Base-by-base conservation (phyloP, 202 grass and related monocot genomes). In the Alloteropsis angusta region DNA sequence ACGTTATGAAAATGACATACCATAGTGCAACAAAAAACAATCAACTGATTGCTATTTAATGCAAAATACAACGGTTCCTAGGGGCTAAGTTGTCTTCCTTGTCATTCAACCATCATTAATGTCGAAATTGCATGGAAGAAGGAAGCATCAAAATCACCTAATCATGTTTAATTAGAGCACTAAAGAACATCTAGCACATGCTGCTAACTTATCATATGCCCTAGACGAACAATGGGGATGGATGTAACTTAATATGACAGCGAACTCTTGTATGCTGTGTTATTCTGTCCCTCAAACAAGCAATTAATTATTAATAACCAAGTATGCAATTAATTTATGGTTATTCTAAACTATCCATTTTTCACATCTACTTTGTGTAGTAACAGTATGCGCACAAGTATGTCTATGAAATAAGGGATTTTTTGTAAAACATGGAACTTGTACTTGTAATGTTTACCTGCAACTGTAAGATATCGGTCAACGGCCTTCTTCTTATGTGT, bases 401-500 rank as follows among this genome's bases (percentile, higher is more conserved):
- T 35, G 4, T 44, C 9, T 64, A 71, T 39, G 9, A 63, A 69
- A 18, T 64, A 80, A 21, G 74, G 18, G 1, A 53, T 54, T 3
- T 65, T 58, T 42, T 52, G 37, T 17, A 28, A 23, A 75, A 76
- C 22, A 69, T 36, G 12, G 22, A 41, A 81, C 62, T 63, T 7
- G 17, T 74, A 72, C 32, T 36, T 79, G 43, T 23, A 80, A 75
- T 56, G 18, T n/a, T 60, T 85, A 98, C 96, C 92, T 98, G 96
- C 75, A 93, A 65, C 49, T 93, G 90, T 82, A 98, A 77, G 23
- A 98, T 85, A 77, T 98, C 92, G 42, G 82, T 75, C 54, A 98
- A 75, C 4, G 89, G 67, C 77, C 71, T 93, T 87, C 81, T 90
- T 68, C 84, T 92, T 43, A 85, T 69, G 68, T 98, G 96, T 44